Percentiles rank a stretch among this genome's conserved stretches.
Conservation (phyloP, 805 yeast genomes). For the Ogataea siamensis region DNA sequence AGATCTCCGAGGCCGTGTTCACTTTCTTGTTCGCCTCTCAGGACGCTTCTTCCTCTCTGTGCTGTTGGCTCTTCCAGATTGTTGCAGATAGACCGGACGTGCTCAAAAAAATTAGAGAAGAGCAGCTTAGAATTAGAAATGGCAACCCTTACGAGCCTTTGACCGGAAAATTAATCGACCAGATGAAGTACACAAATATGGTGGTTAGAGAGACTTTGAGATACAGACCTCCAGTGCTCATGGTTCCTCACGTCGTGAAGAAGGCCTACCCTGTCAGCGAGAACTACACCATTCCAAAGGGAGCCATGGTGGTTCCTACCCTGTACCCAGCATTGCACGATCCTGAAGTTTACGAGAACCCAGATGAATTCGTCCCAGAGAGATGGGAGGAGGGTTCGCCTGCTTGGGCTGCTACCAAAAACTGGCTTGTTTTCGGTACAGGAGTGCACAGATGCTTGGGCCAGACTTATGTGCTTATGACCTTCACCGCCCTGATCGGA, state of each 20-base stretch:
- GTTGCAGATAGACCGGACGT: slow-evolving; percentile 95
- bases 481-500: slow-evolving; percentile 87
- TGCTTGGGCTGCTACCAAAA: slow-evolving; percentile 74
- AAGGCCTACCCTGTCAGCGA: slow-evolving; percentile 79
- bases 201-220: slow-evolving; percentile 92
- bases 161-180: slow-evolving; percentile 69
- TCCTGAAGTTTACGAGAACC: slow-evolving; percentile 93
- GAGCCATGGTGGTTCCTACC: slow-evolving; percentile 95
- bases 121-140: slow-evolving; percentile 79
- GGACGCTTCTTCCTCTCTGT: slow-evolving; percentile 95
- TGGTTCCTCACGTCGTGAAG: slow-evolving; percentile 97
- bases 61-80: slow-evolving; percentile 97
- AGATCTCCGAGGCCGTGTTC: slow-evolving; percentile 94
- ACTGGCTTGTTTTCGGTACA: slow-evolving; percentile 96
- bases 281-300: slow-evolving; percentile 90
- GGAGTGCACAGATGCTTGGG: slow-evolving; percentile 98
- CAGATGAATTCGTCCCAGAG: slow-evolving; percentile 93
- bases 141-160: slow-evolving; percentile 67
- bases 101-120: slow-evolving; percentile 80
- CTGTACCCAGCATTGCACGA: slow-evolving; percentile 95
- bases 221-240: slow-evolving; percentile 94
- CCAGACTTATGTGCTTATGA: slow-evolving; percentile 87
- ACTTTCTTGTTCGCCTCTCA: slow-evolving; percentile 97
- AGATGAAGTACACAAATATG: slow-evolving; percentile 85
- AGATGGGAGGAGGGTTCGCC: slow-evolving; percentile 85